A percentile compares a stretch with the other conserved stretches of the same genome.
phyloP scores from a whole-genome alignment of 331 rosid species.

The Malus hybrid region DNA sequence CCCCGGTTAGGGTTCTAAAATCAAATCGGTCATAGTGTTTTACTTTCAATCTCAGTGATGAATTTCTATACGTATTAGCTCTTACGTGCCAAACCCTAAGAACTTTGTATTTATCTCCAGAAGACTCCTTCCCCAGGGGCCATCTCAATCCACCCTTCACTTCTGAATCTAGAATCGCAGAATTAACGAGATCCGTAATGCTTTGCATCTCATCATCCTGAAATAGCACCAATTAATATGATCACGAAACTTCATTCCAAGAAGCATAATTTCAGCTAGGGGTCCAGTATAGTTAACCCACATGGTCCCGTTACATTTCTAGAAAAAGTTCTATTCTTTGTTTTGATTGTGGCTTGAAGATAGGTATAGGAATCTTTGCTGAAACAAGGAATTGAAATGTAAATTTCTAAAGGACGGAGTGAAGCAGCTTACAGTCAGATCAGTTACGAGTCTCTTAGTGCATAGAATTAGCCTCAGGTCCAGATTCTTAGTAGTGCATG shows the following conservation, averaged over 20 bases:
- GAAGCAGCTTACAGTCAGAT: slow-evolving; percentile 21
- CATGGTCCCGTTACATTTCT: neutral
- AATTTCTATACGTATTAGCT: slow-evolving; percentile 20
- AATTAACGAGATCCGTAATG: slow-evolving; percentile 29
- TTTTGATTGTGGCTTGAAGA: neutral
- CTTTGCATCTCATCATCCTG: slow-evolving; percentile 50
- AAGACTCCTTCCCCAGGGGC: slow-evolving; percentile 39
- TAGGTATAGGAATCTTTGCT: neutral
- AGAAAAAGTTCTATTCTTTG: neutral
- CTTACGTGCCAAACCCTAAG: slow-evolving; percentile 32
- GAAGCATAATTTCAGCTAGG: neutral
- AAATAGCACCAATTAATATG: neutral
- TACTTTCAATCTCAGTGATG: slow-evolving; percentile 29
- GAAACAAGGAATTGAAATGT: neutral
- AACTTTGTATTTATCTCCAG: slow-evolving; percentile 21
- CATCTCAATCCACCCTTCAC: slow-evolving; percentile 67
- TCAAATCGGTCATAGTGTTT: slow-evolving; percentile 40
- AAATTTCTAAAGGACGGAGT: neutral
- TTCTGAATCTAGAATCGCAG: slow-evolving; percentile 41
- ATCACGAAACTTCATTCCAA: neutral
- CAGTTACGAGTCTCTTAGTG: slow-evolving; percentile 17
- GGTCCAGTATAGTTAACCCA: neutral
- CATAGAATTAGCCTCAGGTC: slow-evolving; percentile 45
- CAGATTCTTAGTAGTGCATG: slow-evolving; percentile 17
- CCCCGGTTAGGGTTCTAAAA: slow-evolving; percentile 33